These are phyloP conservation scores for Tricladium varicosporioides DNA, from an alignment of 2,329 filamentous ascomycete genomes.

Conservation along the genomic window DNA sequence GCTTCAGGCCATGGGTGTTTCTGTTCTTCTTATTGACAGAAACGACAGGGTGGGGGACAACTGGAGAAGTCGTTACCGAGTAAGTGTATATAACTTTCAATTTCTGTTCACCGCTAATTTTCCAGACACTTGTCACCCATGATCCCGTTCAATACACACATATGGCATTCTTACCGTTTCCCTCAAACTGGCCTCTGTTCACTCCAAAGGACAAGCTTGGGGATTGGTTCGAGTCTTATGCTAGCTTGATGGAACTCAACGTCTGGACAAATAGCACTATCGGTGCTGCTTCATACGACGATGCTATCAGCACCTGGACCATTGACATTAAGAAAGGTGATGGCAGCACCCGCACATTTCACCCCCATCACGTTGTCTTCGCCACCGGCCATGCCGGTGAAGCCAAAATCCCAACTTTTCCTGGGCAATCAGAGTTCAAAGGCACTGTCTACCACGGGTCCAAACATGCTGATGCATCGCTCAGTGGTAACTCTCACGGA, in stretches of 20 bases:
- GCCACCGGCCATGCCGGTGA: constrained; percentile 43
- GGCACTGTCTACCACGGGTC: constrained; percentile 38
- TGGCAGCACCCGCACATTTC: constrained; percentile 18
- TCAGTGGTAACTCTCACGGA: constrained; percentile 45
- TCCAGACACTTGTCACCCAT: constrained; percentile 59
- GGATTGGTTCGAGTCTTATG: constrained; percentile 67
- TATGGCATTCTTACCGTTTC: constrained; percentile 64
- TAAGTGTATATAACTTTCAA: background rate
- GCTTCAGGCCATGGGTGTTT: constrained; percentile 56
- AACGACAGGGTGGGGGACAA: constrained; percentile 60
- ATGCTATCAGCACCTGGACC: constrained; percentile 50
- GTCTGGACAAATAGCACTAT: constrained; percentile 59
- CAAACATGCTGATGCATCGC: constrained; percentile 5
- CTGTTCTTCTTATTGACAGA: constrained; percentile 56
- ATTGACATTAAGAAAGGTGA: constrained; percentile 45
- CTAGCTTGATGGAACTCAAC: constrained; percentile 63
- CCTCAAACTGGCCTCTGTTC: constrained; percentile 64
- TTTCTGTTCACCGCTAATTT: background rate
- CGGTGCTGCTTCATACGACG: constrained; percentile 48
- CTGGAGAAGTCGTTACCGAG: constrained; percentile 60
- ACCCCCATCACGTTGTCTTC: constrained; percentile 26
- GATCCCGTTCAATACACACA: constrained; percentile 60
- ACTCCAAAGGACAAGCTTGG: constrained; percentile 71
- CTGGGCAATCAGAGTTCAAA: constrained; percentile 51
- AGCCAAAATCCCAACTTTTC: constrained; percentile 47